These are phyloP conservation scores for Wallemia hederae DNA, from an alignment of 1,284 basidiomycete species.

Conservation along the genomic window DNA sequence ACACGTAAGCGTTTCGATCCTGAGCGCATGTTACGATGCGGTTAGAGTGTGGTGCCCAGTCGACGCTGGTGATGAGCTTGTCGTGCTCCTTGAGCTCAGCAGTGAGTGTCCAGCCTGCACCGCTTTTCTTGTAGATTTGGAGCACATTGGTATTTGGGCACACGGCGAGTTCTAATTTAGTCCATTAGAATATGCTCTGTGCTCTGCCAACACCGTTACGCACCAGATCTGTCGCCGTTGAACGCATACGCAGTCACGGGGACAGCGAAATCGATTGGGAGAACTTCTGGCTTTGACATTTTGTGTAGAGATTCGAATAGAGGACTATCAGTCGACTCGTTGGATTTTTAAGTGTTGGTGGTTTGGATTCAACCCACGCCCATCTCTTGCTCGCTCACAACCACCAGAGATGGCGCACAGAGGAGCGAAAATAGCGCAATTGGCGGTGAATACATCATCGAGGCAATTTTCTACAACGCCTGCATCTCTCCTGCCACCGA, in stretches of 20 bases:
- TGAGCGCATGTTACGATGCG: conserved; percentile 94
- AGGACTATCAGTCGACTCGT: conserved; percentile 49
- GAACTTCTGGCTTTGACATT: conserved; percentile 49
- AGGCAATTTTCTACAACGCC: background rate
- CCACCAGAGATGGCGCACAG: background rate
- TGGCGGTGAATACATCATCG: background rate
- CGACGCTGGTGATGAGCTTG: conserved; percentile 90
- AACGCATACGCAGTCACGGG: conserved; percentile 79
- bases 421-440: background rate
- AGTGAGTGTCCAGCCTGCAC: conserved; percentile 38
- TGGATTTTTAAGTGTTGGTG: background rate
- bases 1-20: conserved; percentile 96
- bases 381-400: too few relatives aligned
- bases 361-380: background rate
- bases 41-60: conserved; percentile 91
- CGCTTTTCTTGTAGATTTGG: conserved; percentile 42
- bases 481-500: background rate
- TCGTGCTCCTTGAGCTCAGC: conserved; percentile 73
- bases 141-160: conserved; percentile 73
- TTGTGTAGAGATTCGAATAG: conserved; percentile 17
- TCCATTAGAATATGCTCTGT: conserved; percentile 2
- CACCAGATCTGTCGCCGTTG: conserved; percentile 62
- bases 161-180: conserved; percentile 45
- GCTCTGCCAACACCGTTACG: conserved; percentile 13
- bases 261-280: conserved; percentile 36